phyloP scores from a whole-genome alignment of 805 yeast species.

The Lipomyces japonicus region DNA sequence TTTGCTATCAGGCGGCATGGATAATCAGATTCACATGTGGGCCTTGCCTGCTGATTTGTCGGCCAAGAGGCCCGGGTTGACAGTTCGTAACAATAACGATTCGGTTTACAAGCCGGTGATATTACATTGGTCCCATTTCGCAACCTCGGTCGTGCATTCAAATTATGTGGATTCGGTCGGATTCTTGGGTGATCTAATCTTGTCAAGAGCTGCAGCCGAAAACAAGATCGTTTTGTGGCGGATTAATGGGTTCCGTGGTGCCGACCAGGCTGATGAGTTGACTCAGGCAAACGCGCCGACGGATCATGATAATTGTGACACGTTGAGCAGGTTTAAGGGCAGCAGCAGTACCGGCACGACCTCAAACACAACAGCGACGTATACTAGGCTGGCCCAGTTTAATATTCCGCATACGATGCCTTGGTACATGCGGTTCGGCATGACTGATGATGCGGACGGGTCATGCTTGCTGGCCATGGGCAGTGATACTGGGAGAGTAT shows the following conservation, averaged over 20 bases:
- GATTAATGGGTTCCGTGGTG: constrained; percentile 19
- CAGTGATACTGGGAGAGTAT: constrained; percentile 18
- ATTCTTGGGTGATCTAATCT: constrained; percentile 22
- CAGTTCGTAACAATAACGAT: constrained; percentile 2
- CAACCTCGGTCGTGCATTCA: constrained; percentile 17
- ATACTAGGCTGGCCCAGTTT: constrained; percentile 17
- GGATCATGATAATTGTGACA: constrained; percentile 20
- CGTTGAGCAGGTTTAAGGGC: constrained; percentile 21
- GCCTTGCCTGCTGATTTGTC: constrained; percentile 21
- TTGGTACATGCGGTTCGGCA: constrained; percentile 27
- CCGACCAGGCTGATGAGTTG: constrained; percentile 14
- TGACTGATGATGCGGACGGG: constrained; percentile 2
- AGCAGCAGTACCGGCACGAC: too few species aligned
- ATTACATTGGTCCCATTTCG: constrained; percentile 23
- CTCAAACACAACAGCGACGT: too few species aligned
- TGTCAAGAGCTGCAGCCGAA: constrained; percentile 26
- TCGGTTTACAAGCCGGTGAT: constrained; percentile 23
- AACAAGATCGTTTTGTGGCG: constrained; percentile 22
- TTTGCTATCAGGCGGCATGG: constrained; percentile 26
- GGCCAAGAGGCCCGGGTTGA: too few species aligned
- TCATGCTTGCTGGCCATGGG: constrained; percentile 22
- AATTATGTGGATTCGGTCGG: constrained; percentile 25
- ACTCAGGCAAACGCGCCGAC: constrained; percentile 23
- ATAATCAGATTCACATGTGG: constrained; percentile 22
- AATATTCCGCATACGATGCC: constrained; percentile 21